phyloP scores from a whole-genome alignment of 2,329 filamentous ascomycete genomes.

The Nakataea oryzae region DNA sequence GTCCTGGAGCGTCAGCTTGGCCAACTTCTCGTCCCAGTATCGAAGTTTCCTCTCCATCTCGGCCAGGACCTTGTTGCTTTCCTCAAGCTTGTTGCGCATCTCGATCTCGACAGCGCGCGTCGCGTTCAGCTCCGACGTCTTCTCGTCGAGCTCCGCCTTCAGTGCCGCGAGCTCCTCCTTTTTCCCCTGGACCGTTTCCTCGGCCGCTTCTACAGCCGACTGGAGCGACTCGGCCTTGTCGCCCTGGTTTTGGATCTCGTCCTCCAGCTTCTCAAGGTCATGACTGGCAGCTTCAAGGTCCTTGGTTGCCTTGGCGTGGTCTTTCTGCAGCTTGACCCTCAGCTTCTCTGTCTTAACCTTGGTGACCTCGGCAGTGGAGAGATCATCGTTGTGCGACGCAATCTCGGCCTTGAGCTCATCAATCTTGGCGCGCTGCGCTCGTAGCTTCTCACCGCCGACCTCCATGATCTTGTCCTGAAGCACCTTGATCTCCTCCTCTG shows the following conservation, averaged over 20 bases:
- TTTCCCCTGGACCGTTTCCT: constrained; percentile 66
- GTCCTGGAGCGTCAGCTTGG: constrained; percentile 75
- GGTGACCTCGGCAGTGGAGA: constrained; percentile 76
- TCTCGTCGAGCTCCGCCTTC: constrained; percentile 80
- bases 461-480: constrained; percentile 98
- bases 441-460: constrained; percentile 85
- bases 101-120: constrained; percentile 88
- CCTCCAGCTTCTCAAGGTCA: constrained; percentile 70
- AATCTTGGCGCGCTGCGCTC: constrained; percentile 82
- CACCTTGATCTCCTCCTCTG: constrained; percentile 86
- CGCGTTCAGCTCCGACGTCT: constrained; percentile 76
- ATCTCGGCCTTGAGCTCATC: constrained; percentile 84
- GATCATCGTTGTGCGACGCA: constrained; percentile 65
- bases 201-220: constrained; percentile 68
- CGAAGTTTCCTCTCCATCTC: constrained; percentile 78
- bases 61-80: constrained; percentile 77
- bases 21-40: constrained; percentile 85
- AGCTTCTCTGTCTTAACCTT: constrained; percentile 93
- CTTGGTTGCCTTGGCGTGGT: constrained; percentile 64
- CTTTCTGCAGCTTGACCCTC: constrained; percentile 75
- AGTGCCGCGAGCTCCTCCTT: constrained; percentile 70
- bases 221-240: constrained; percentile 64
- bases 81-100: constrained; percentile 96
- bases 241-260: constrained; percentile 68
- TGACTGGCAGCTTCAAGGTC: constrained; percentile 63